phyloP scores from a whole-genome alignment of 2,329 filamentous ascomycete species.

The Penicillium sp. region DNA sequence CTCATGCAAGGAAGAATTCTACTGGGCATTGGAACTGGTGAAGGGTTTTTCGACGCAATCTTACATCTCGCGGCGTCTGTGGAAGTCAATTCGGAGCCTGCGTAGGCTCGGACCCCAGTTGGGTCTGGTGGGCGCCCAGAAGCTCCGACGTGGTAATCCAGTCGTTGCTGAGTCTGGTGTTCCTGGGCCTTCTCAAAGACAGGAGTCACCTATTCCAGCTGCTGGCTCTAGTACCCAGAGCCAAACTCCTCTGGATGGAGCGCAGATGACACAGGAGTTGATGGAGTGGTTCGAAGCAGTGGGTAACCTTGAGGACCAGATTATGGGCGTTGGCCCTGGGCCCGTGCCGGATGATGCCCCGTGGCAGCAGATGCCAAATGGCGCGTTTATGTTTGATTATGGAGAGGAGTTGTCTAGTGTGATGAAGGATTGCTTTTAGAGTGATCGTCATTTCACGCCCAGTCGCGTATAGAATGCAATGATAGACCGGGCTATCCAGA shows the following conservation, averaged over 20 bases:
- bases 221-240: conserved; percentile 62
- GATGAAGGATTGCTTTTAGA: conserved; percentile 55
- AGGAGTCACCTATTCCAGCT: conserved; percentile 59
- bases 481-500: background rate
- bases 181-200: background rate
- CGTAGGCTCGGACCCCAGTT: conserved; percentile 66
- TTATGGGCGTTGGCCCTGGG: conserved; percentile 41
- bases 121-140: conserved; percentile 53
- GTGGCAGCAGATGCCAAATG: conserved; percentile 40
- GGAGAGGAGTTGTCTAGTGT: conserved; percentile 65
- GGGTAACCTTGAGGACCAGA: conserved; percentile 57
- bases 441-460: background rate
- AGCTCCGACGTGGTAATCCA: conserved; percentile 18
- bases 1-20: conserved; percentile 67
- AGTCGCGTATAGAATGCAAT: background rate
- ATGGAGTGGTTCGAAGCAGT: conserved; percentile 68
- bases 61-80: conserved; percentile 66
- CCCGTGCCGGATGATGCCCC: conserved; percentile 27
- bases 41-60: conserved; percentile 66
- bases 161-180: background rate
- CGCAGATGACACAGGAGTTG: conserved; percentile 64
- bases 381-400: conserved; percentile 53
- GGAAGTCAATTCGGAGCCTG: conserved; percentile 66
- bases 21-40: conserved; percentile 68
- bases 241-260: conserved; percentile 54